Percentiles rank a stretch among this genome's conserved stretches.
Evolutionary conservation across 2,329 filamentous ascomycete genomes (phyloP).

Genomic region (Penicillium sp.): DNA sequence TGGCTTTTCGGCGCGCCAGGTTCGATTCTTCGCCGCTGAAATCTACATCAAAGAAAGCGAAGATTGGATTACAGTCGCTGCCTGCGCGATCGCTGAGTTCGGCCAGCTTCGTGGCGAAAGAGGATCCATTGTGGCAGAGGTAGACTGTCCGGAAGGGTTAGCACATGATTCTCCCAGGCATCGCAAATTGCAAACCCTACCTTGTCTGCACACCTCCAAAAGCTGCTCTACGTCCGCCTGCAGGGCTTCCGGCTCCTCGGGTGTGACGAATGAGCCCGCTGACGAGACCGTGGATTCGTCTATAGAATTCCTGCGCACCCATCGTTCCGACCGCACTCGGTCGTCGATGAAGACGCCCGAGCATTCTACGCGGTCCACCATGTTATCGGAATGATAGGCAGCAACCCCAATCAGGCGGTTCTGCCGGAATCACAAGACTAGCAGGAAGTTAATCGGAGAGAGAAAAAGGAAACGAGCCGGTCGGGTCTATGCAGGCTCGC

Average conservation of each 20-base stretch:
- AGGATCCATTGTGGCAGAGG: conserved; percentile 54
- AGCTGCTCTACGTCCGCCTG: conserved; percentile 52
- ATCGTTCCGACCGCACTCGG: conserved; percentile 46
- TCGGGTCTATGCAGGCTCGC: conserved; percentile 24
- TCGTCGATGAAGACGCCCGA: conserved; percentile 50
- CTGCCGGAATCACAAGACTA: conserved; percentile 14
- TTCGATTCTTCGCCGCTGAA: conserved; percentile 41
- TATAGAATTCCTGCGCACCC: conserved; percentile 40
- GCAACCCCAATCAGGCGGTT: conserved; percentile 17
- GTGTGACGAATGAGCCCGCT: conserved; percentile 28
- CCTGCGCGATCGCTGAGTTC: conserved; percentile 52
- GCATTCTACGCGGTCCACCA: conserved; percentile 47
- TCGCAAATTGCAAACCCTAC: conserved; percentile 37
- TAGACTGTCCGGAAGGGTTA: conserved; percentile 46
- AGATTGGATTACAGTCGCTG: conserved; percentile 53
- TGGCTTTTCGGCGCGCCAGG: conserved; percentile 32
- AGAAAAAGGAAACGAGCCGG: conserved; percentile 13
- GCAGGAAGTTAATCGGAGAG: conserved; percentile 12
- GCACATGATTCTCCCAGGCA: conserved; percentile 1
- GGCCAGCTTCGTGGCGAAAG: conserved; percentile 55
- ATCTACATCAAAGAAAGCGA: conserved; percentile 58
- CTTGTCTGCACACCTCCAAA: conserved; percentile 55
- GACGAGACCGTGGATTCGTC: conserved; percentile 28
- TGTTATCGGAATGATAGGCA: conserved; percentile 25
- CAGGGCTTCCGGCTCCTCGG: conserved; percentile 47